A percentile compares a stretch with the other conserved stretches of the same genome.
These are phyloP conservation scores for Ogataea glucozyma DNA, from an alignment of 805 yeast genomes.

Conservation along the genomic window DNA sequence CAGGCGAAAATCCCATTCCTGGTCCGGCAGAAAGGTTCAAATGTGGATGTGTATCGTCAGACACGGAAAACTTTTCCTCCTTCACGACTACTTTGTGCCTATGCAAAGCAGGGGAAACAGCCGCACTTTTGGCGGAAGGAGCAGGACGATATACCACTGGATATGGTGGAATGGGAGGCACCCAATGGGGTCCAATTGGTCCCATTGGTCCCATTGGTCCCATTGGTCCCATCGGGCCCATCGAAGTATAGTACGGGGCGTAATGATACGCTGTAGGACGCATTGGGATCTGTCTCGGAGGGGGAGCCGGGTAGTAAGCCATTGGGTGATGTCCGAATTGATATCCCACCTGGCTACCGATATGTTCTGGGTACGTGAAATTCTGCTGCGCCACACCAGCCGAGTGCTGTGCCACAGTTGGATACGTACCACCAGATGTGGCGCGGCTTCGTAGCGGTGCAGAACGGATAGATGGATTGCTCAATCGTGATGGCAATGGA, in stretches of 20 bases:
- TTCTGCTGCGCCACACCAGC: no score
- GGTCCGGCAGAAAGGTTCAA: neutral
- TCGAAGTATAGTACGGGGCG: constrained; percentile 4
- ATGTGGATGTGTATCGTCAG: constrained; percentile 7
- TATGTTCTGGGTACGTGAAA: no score
- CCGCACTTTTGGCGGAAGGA: neutral
- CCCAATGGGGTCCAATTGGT: neutral
- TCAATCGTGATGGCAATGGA: constrained; percentile 7
- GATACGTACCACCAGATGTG: no score
- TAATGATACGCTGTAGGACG: constrained; percentile 2
- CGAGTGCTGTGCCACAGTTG: no score
- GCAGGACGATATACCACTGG: constrained; percentile 2
- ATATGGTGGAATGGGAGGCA: constrained; percentile 2
- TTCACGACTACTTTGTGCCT: constrained; percentile 10
- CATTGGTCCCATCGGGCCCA: constrained; percentile 1
- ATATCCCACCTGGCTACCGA: no score
- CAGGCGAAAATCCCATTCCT: neutral
- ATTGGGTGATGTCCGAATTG: neutral
- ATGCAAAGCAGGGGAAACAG: constrained; percentile 4
- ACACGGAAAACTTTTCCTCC: constrained; percentile 10
- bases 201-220: constrained; percentile 1
- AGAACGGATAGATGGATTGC: constrained; percentile 14
- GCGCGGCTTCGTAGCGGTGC: constrained; percentile 19
- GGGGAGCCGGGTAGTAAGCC: neutral
- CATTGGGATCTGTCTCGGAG: constrained; percentile 1